Base-by-base conservation (phyloP, 2,329 filamentous ascomycete genomes). In the Parastagonospora avenae region DNA sequence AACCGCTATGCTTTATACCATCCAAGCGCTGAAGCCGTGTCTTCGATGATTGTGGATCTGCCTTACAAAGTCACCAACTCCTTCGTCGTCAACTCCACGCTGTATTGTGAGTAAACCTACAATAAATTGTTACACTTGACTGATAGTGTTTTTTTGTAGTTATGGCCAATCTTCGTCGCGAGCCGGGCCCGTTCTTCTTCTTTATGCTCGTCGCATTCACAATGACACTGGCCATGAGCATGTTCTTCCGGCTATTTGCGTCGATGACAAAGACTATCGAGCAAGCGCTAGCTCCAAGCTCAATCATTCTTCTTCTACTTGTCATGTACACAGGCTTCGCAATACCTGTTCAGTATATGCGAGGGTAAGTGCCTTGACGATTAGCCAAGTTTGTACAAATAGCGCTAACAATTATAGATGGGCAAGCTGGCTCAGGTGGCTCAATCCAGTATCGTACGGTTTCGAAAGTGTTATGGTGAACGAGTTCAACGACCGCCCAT, bases 1-100 rank as follows among this genome's bases (percentile, higher is more conserved):
- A 76, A 81, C 46, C 85, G 87, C 42, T 96, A 95, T 68, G 90
- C 91, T 14, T 80, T 96, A n/a, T 95, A 96, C 63, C 91, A 94
- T 65, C 91, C 92, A 0, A 90, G 87, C 7, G 87, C 91, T 11
- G 91, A 96, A 79, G 89, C 90, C 11, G 78, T 90, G 48, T 84
- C 89, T 0, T 92, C 89, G 1, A 92, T 95, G 86, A 73, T 96
- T 14, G 86, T 84, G 55, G 92, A 96, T 62, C 73, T 94, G 71
- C 91, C 91, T 0, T 89, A 89, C 73, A 95, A 92, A 71, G 72
- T 94, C 5, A 30, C 73, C 4, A 91, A 90, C 58, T 75, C 83
- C 1, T 79, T 93, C 55, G 72, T 83, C 6, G 93, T 95, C 77
- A 93, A 95, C 69, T 50, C 90, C 9, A 80, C 83, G 0, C 74